A percentile compares a stretch with the other conserved stretches of the same genome.
phyloP scores from a whole-genome alignment of 116 monocot genomes.

The Zostera marina region DNA sequence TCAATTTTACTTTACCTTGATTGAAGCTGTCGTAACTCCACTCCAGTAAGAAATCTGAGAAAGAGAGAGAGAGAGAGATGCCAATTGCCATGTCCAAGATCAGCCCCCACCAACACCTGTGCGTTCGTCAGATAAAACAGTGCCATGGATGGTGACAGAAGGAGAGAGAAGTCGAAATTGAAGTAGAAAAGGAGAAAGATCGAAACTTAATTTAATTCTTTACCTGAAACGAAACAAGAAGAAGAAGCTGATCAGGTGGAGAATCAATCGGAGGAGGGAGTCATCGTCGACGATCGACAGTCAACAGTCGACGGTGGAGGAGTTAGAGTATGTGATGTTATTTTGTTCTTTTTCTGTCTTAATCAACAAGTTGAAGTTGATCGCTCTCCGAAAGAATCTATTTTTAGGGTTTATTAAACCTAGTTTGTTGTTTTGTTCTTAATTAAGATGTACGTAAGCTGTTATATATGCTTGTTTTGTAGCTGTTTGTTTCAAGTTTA shows the following conservation, averaged over 20 bases:
- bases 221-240: not conserved
- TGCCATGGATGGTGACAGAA: not conserved
- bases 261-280: not conserved
- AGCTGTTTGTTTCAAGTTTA: not conserved
- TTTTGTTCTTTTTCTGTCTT: slow-evolving; percentile 3
- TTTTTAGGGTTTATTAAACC: not conserved
- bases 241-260: not conserved
- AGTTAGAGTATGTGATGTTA: not conserved
- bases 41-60: not conserved
- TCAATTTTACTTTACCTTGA: not conserved
- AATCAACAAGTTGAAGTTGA: not conserved
- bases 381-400: not conserved
- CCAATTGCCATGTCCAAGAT: not conserved
- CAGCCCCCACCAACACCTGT: not conserved
- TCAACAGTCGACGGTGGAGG: not conserved
- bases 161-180: not conserved
- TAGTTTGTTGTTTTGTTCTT: not conserved
- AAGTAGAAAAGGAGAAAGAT: no score
- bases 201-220: not conserved
- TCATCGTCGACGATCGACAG: not conserved
- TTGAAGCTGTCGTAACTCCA: not conserved
- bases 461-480: not conserved
- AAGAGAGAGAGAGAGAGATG: not conserved
- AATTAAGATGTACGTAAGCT: no score
- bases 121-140: not conserved